Evolutionary conservation across 768 basidiomycete species (phyloP), one percentile per base, ranked within the genome.

Genomic region (Podaxis mareebaensis): DNA sequence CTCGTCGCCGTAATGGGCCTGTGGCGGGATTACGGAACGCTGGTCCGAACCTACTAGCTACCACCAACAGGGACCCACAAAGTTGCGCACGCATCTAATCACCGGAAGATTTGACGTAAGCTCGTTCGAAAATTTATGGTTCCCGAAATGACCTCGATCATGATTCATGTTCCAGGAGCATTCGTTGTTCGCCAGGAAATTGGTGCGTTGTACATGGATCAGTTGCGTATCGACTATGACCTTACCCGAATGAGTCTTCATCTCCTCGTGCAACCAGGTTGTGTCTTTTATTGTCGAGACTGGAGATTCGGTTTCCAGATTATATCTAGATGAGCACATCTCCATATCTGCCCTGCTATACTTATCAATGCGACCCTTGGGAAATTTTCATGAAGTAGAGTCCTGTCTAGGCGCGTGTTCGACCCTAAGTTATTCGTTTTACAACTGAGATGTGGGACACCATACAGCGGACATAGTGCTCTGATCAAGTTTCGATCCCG

Each of bases 361-460:
- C 58, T 33, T 58, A 58, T 58, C 58, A 58, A 48, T 58, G 26
- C 24, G 46, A 46, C 58, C 58, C 58, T 38, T 33, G 30, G 12
- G 33, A 55, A 36, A 55, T 3, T 38, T 55, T 20, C n/a, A 46
- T 46, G 33, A 15, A 30, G 38, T 20, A 55, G 36, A 13, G n/a
- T 54, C 36, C 36, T 39, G 33, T 10, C n/a, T 22, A 20, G n/a
- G 53, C 10, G 33, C 33, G 38, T 39, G 33, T 33, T 33, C 10
- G 33, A 33, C 33, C 33, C 33, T 33, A 33, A 33, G 33, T 33
- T 10, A 3, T 33, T 10, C 33, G 33, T 33, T 33, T 10, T 10
- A 10, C 33, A 10, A 33, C 33, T 33, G 33, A 33, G 33, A 33
- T 33, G 33, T 33, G 8, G 33, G 33, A 33, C 8, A 10, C 0